These are phyloP conservation scores for Nicotiana sylvestris DNA, from an alignment of 257 asterid genomes.

Conservation along the genomic window DNA sequence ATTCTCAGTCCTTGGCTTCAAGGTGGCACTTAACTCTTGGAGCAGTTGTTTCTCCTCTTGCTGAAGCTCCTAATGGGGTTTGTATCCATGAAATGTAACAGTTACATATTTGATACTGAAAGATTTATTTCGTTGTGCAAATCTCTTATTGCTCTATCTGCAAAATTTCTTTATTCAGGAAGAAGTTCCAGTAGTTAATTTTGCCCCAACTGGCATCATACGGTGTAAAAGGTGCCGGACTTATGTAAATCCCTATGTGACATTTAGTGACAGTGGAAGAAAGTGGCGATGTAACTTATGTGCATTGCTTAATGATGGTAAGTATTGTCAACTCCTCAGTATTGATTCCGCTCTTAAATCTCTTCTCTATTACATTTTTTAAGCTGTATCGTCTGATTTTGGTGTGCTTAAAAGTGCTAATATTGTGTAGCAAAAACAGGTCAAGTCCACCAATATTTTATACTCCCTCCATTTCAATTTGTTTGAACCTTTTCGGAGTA, in stretches of 20 bases:
- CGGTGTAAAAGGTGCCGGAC: slow-evolving; percentile 93
- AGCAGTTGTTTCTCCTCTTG: slow-evolving; percentile 94
- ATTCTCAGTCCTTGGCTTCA: slow-evolving; percentile 83
- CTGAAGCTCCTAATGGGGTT: slow-evolving; percentile 87
- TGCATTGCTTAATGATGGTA: slow-evolving; percentile 79
- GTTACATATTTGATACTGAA: slow-evolving; percentile 1
- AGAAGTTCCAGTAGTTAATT: slow-evolving; percentile 87
- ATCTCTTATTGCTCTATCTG: slow-evolving; percentile 12
- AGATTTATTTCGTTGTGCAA: not conserved
- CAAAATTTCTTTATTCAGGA: slow-evolving; percentile 49
- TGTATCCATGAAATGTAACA: slow-evolving; percentile 21
- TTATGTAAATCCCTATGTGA: slow-evolving; percentile 75
- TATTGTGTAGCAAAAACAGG: not conserved
- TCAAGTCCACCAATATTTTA: not conserved
- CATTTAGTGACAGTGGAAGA: slow-evolving; percentile 81
- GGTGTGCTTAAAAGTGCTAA: not conserved
- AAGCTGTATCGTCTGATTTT: not conserved
- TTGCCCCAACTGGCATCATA: slow-evolving; percentile 70
- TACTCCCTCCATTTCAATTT: too few relatives aligned
- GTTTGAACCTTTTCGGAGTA: too few relatives aligned
- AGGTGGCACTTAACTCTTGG: slow-evolving; percentile 96
- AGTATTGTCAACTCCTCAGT: not conserved
- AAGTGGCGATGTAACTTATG: slow-evolving; percentile 95
- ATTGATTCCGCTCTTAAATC: not conserved
- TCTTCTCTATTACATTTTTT: too few relatives aligned